Base-by-base conservation (phyloP, 495 filamentous ascomycete species). In the Penicillium lividum region DNA sequence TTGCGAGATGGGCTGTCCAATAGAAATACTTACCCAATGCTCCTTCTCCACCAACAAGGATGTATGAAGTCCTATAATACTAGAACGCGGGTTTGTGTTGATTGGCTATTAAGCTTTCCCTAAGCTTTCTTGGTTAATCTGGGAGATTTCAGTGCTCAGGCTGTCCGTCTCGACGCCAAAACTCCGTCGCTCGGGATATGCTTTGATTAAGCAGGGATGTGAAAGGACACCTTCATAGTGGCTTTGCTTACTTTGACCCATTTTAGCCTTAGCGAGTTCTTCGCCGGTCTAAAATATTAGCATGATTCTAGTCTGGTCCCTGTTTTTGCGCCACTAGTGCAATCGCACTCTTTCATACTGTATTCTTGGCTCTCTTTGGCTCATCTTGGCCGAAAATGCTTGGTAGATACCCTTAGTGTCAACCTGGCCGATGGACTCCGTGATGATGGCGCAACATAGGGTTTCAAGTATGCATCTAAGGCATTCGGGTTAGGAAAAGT, bases 381-480 rank as follows among this genome's bases (percentile, higher is more conserved):
- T 29, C 46, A 11, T 28, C 46, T 31, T 15, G 28, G n/a, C 28
- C 25, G 5, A 1, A 2, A 3, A 0, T 31, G 28, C 46, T 15
- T 31, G 28, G 28, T 30, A 15, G 13, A 31, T 49, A 49, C 9
- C 27, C 27, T 13, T 30, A 49, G 46, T n/a, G 25, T 16, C 27
- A 48, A 30, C 0, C 6, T 30, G 46, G 6, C 46, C 46, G 46
- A 49, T 49, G 46, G 46, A 49, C 46, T 49, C 46, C 46, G 46
- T 49, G 46, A 49, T n/a, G 27, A 31, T 49, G 46, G 25, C 13
- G 27, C 6, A 30, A 5, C 22, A 30, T 49, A 16, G 46, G 28
- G 46, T 49, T 49, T 29, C 10, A 7, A 49, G 5, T 16, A 6
- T 49, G 46, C 46, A 29, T 29, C 5, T 33, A 18, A 3, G 16